Conservation (phyloP, 2,329 filamentous ascomycete genomes). For the Dactylellina drechsleri region DNA sequence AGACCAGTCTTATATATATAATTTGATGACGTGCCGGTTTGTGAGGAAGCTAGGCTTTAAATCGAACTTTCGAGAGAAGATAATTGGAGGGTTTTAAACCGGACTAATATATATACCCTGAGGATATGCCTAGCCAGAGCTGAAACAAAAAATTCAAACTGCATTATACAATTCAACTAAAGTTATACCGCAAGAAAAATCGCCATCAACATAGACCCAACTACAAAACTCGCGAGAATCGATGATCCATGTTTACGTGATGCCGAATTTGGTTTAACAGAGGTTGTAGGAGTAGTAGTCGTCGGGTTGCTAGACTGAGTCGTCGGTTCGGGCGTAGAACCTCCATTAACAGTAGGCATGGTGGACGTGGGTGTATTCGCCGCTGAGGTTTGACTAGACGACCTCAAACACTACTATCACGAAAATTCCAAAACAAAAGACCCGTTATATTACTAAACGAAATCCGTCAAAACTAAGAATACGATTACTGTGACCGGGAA, state of each 20-base stretch:
- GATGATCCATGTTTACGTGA: background rate
- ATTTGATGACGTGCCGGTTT: no score
- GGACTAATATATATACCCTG: no score
- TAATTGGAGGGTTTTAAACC: no score
- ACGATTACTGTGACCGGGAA: constrained; percentile 18
- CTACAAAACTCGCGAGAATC: background rate
- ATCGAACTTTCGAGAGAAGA: no score
- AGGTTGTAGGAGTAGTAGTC: no score
- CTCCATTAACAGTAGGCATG: background rate
- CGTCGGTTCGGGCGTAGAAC: background rate
- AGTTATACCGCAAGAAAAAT: background rate
- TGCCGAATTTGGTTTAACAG: background rate
- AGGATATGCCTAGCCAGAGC: no score
- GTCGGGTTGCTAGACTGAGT: background rate
- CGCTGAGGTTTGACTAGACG: background rate
- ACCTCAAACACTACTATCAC: no score
- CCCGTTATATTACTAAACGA: constrained; percentile 29
- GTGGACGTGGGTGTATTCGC: background rate
- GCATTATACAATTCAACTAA: background rate
- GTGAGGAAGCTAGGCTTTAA: no score
- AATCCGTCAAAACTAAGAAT: constrained; percentile 6
- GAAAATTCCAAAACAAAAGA: constrained; percentile 26
- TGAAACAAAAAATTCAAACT: no score
- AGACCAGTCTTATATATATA: no score
- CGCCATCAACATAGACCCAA: constrained; percentile 1